Evolutionary conservation across 306 rosid species (phyloP).

Genomic region (Malus fusca): DNA sequence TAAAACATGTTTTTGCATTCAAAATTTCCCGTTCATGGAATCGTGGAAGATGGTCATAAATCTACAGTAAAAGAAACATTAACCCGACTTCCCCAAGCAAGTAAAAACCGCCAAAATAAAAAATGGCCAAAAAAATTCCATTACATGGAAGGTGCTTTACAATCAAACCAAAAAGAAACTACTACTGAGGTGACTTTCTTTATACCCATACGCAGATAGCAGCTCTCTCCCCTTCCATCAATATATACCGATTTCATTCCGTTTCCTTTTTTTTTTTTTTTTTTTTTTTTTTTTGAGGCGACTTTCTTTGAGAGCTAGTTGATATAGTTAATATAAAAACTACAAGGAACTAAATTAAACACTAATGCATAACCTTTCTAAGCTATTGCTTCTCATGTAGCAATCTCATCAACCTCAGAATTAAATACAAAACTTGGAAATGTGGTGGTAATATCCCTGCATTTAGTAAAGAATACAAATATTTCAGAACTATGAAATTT

Average conservation of each 20-base stretch:
- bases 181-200: constrained; percentile 8
- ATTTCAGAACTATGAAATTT: neutral
- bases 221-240: neutral
- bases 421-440: constrained; percentile 91
- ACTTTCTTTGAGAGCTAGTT: neutral
- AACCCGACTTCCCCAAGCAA: no score
- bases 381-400: constrained; percentile 25
- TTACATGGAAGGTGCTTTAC: constrained; percentile 7
- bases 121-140: neutral
- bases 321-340: neutral
- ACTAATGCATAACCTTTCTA: constrained; percentile 16
- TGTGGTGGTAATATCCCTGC: constrained; percentile 85
- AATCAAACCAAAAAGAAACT: neutral
- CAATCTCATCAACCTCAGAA: constrained; percentile 75
- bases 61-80: no score
- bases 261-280: neutral
- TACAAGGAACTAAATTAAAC: neutral
- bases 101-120: no score
- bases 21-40: no score
- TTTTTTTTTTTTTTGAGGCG: no score
- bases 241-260: neutral
- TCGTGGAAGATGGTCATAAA: no score
- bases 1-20: no score
- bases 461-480: constrained; percentile 11
- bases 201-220: neutral